phyloP scores from a whole-genome alignment of 2,329 filamentous ascomycete species.

The Ophiobolus disseminans region DNA sequence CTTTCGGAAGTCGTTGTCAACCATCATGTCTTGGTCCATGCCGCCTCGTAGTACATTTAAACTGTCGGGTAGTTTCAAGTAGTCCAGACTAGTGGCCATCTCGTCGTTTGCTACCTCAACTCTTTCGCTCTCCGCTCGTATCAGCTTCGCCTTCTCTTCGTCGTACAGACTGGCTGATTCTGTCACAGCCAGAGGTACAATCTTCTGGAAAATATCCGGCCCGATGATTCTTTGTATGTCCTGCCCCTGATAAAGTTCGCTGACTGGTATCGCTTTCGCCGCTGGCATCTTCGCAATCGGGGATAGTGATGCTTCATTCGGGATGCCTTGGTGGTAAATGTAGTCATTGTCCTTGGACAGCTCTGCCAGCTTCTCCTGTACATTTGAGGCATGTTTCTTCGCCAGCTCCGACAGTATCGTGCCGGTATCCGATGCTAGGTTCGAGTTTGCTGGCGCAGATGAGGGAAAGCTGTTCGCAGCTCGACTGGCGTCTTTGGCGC shows the following conservation, averaged over 20 bases:
- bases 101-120: constrained; percentile 93
- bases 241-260: constrained; percentile 94
- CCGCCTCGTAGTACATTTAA: constrained; percentile 92
- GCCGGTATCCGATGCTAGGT: constrained; percentile 82
- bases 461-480: constrained; percentile 81
- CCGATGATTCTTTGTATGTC: constrained; percentile 97
- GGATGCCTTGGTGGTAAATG: constrained; percentile 94
- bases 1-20: constrained; percentile 87
- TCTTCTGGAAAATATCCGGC: constrained; percentile 95
- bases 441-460: constrained; percentile 79
- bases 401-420: constrained; percentile 77
- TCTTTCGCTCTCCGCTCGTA: constrained; percentile 90
- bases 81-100: constrained; percentile 94
- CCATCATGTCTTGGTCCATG: constrained; percentile 84
- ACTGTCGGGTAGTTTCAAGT: constrained; percentile 86
- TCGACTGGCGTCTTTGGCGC: constrained; percentile 79
- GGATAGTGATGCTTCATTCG: constrained; percentile 80
- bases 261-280: constrained; percentile 95
- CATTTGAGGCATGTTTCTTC: constrained; percentile 79
- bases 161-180: constrained; percentile 97
- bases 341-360: constrained; percentile 94
- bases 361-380: constrained; percentile 80
- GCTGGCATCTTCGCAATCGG: constrained; percentile 90
- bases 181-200: constrained; percentile 93
- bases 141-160: constrained; percentile 95